These are phyloP conservation scores for Collybia sp. DNA, from an alignment of 768 basidiomycete genomes.

Conservation along the genomic window DNA sequence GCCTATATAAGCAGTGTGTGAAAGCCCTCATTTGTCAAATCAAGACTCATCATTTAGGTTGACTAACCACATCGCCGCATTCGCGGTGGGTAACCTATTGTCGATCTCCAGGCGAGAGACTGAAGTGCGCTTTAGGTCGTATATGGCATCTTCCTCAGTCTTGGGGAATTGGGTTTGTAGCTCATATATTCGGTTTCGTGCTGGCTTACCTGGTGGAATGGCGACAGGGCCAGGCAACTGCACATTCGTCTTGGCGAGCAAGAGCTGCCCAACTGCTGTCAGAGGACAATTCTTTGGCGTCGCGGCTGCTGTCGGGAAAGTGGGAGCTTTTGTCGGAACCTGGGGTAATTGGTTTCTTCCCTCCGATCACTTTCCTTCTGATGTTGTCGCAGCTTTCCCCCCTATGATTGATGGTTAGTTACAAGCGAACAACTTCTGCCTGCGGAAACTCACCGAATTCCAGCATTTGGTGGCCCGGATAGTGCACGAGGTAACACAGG, in stretches of 20 bases:
- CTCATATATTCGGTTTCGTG: too few species aligned
- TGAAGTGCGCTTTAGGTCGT: conserved; percentile 44
- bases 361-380: background rate
- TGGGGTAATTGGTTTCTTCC: conserved; percentile 48
- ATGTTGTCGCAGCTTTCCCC: conserved; percentile 47
- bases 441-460: conserved; percentile 5
- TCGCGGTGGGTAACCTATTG: conserved; percentile 44
- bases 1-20: conserved; percentile 54
- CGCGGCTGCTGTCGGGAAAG: conserved; percentile 80
- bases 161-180: conserved; percentile 65
- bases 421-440: background rate
- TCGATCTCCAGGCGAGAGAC: too few species aligned
- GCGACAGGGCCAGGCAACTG: conserved; percentile 67
- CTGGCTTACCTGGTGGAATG: too few species aligned
- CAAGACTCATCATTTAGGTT: conserved; percentile 29
- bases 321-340: conserved; percentile 79
- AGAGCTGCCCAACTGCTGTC: conserved; percentile 78
- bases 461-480: conserved; percentile 56
- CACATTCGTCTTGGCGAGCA: conserved; percentile 77
- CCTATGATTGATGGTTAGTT: conserved; percentile 54
- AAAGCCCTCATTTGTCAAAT: background rate
- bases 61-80: conserved; percentile 59
- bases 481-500: conserved; percentile 66
- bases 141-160: conserved; percentile 85
- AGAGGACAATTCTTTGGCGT: conserved; percentile 85